Base-by-base conservation (phyloP, 75 land plant species). In the Adiantum capillusveneris region DNA sequence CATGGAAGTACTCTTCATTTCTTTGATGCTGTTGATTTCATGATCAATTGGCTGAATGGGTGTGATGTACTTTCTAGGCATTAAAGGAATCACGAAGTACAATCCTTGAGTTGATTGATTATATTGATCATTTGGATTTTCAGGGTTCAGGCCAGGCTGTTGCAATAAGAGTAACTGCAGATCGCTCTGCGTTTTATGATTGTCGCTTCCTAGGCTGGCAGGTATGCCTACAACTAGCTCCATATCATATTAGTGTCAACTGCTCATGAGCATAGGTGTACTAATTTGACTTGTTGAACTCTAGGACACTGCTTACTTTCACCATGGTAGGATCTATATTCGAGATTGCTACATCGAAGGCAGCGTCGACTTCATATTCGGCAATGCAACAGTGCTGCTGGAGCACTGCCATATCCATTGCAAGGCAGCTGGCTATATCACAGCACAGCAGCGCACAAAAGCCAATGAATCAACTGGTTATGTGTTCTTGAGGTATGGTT, bases 91-190 rank as follows among this genome's bases (percentile, higher is more conserved):
- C n/a, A n/a, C n/a, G n/a, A n/a, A n/a, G n/a, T n/a, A n/a, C n/a
- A n/a, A n/a, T n/a, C n/a, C n/a, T n/a, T n/a, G n/a, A n/a, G n/a
- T n/a, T n/a, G n/a, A n/a, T n/a, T n/a, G n/a, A n/a, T n/a, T n/a
- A n/a, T n/a, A n/a, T n/a, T n/a, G n/a, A n/a, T n/a, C n/a, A n/a
- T n/a, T n/a, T n/a, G n/a, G n/a, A n/a, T 50, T 20, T 48, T 0
- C 75, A 88, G 82, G 97, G 95, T 37, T 92, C 97, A 0, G 95
- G 90, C 1, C 97, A 92, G 62, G 97, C 97, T 51, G 97, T 88
- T 41, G 97, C 97, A n/a, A 63, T 92, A 29, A 63, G 97, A 50
- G 95, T 88, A 13, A 88, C 97, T 7, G 97, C 95, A 5, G 97
- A 92, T 67, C 68, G 84, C 22, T 92, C 84, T 60, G 90, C 97